A percentile compares a stretch with the other conserved stretches of the same genome.
Conservation (phyloP, 2,329 filamentous ascomycete species). For the Ascochyta koolunga region DNA sequence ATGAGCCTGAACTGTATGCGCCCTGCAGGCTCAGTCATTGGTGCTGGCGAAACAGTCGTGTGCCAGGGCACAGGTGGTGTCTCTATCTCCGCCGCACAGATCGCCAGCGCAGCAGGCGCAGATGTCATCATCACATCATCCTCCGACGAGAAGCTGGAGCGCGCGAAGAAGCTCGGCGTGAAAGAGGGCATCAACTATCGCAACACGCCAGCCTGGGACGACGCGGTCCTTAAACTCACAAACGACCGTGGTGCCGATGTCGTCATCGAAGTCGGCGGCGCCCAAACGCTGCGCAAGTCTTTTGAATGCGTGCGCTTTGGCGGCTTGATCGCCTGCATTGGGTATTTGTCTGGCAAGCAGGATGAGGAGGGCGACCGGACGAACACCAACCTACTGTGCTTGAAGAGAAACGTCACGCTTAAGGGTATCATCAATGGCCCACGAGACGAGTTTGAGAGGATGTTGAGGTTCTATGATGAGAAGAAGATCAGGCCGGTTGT, state of each 20-base stretch:
- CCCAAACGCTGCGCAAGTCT: constrained; percentile 55
- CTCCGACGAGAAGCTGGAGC: constrained; percentile 60
- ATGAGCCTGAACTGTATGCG: constrained; percentile 68
- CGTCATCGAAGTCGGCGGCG: constrained; percentile 60
- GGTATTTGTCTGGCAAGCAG: constrained; percentile 59
- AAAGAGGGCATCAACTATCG: constrained; percentile 68
- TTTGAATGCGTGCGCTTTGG: constrained; percentile 53
- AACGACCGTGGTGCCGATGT: constrained; percentile 53
- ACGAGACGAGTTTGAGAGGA: constrained; percentile 57
- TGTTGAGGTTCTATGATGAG: constrained; percentile 50
- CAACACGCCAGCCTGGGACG: constrained; percentile 64
- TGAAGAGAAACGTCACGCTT: constrained; percentile 59
- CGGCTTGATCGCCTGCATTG: constrained; percentile 50
- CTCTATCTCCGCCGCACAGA: constrained; percentile 49
- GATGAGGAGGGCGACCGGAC: constrained; percentile 61
- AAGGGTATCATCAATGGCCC: constrained; percentile 69
- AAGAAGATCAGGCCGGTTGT: constrained; percentile 51
- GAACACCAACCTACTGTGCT: constrained; percentile 65
- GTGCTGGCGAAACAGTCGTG: constrained; percentile 46
- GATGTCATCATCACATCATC: constrained; percentile 65
- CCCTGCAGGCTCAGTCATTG: constrained; percentile 59
- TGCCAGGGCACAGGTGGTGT: constrained; percentile 55
- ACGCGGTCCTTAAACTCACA: constrained; percentile 58
- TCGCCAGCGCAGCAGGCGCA: constrained; percentile 51
- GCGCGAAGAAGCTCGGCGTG: constrained; percentile 63